Evolutionary conservation across 306 rosid genomes (phyloP), one percentile per base, ranked within the genome.

Genomic region (Cicer cuneatum): DNA sequence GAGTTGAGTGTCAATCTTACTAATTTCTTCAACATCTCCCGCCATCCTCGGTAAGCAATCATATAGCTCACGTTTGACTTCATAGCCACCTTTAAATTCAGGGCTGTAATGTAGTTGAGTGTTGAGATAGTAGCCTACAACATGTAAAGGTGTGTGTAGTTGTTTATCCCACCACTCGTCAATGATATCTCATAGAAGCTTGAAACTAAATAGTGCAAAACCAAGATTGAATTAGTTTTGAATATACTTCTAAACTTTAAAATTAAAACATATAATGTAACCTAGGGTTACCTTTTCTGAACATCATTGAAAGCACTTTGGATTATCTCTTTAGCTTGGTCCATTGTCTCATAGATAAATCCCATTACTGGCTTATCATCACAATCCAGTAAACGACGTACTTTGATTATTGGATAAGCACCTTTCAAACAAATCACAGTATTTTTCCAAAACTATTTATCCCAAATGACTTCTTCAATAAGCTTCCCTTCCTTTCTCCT

Each of bases 141-240:
- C 21, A 19, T 19, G 21, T 21, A 21, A 21, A 21, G 29, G 29
- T 56, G 15, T n/a, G n/a, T 48, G 54, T 7, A n/a, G 54, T 6
- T n/a, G 7, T 48, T n/a, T 48, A 5, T 10, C n/a, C 2, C 39
- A 56, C 6, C 14, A 21, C n/a, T 56, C 62, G 10, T 24, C 62
- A 56, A 10, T 56, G 37, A 48, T 56, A 21, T 10, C 62, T 6
- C 13, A 10, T 21, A 29, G 63, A 57, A n/a, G 6, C 11, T 57
- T 57, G 63, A 24, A 57, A 49, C 52, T 11, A 12, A 47, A 14
- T 21, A 24, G 24, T 21, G 39, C 13, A 57, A 10, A 57, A 57
- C 24, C 24, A 57, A 57, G 24, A 24, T 29, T 8, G 63, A 57
- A 57, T 57, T 57, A 53, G 60, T 53, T 53, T 18, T 53, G 13